Conservation (phyloP, 2,329 filamentous ascomycete species). For the Colletotrichum scovillei region DNA sequence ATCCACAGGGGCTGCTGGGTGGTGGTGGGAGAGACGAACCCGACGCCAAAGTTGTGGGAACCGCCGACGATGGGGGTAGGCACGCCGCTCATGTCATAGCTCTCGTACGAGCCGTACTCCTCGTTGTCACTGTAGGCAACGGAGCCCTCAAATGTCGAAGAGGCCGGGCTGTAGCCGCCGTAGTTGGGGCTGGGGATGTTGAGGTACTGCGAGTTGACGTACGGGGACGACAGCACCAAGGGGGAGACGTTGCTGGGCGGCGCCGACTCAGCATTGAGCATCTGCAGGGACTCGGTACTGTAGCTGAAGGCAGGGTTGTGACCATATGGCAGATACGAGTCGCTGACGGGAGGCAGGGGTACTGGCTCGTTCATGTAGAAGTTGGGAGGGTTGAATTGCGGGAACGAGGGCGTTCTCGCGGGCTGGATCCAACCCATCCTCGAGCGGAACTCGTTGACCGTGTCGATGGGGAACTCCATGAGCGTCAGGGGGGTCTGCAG, state of each 20-base stretch:
- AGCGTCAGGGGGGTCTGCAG: conserved; percentile 72
- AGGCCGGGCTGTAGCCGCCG: conserved; percentile 70
- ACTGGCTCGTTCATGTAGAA: conserved; percentile 62
- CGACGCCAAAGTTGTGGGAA: conserved; percentile 60
- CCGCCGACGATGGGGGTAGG: conserved; percentile 59
- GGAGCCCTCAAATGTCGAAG: conserved; percentile 72
- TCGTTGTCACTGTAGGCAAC: conserved; percentile 72
- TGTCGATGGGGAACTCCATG: conserved; percentile 79
- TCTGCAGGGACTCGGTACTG: conserved; percentile 71
- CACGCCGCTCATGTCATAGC: conserved; percentile 57
- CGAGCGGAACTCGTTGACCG: conserved; percentile 74
- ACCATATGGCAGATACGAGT: conserved; percentile 64
- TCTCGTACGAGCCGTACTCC: conserved; percentile 55
- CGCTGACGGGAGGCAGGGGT: conserved; percentile 52
- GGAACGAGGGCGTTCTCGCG: conserved; percentile 68
- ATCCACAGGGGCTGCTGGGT: conserved; percentile 66
- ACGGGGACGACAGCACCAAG: conserved; percentile 67
- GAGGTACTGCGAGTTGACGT: conserved; percentile 67
- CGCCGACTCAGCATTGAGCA: conserved; percentile 61
- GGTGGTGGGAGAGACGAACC: conserved; percentile 71
- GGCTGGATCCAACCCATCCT: conserved; percentile 76
- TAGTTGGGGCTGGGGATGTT: conserved; percentile 73
- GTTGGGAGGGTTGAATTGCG: conserved; percentile 68
- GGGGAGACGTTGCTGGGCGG: conserved; percentile 63
- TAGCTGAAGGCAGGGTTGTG: conserved; percentile 70